Evolutionary conservation across 2,329 filamentous ascomycete genomes (phyloP), one percentile per base, ranked within the genome.

Genomic region (Epichloe uncinata): DNA sequence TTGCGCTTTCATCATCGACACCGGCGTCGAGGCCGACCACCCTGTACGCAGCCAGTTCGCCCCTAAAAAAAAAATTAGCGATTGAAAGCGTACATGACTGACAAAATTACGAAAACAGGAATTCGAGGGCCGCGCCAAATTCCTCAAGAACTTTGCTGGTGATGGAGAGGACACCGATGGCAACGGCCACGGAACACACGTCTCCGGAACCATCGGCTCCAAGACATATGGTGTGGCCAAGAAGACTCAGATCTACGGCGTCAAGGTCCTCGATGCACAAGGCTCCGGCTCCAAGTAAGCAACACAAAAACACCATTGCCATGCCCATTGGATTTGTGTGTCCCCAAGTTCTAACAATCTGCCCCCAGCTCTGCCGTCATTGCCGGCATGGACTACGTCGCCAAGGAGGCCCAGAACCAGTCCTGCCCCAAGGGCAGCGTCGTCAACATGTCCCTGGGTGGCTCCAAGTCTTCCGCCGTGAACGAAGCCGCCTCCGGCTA

Each of bases 391-490:
- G 67, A 72, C 59, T 71, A 61, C 41, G 69, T 71, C 13, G 58
- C 61, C 50, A 51, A 55, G 41, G 67, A 72, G 55, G 58, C 64
- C 18, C 37, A 55, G 47, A 60, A 51, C 15, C 65, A 66, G 51
- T 58, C 48, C 54, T 72, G 70, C 63, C 61, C 65, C 57, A 66
- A 62, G 47, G 70, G 71, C 41, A 61, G 68, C 43, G 71, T 78
- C 37, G 70, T 72, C 57, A 77, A 73, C 65, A 75, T 79, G 73
- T 76, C 72, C 8, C 69, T 79, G 11, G 75, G 75, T 42, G 75
- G 74, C n/a, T 45, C 55, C 51, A 61, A 57, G 55, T 73, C 71
- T 5, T 43, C 62, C 0, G 60, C 72, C 35, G 58, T 77, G 54
- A 79, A 78, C 67, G 58, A 57, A 36, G 74, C 73, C 15, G 73